These are phyloP conservation scores for Venturia effusa DNA, from an alignment of 2,329 filamentous ascomycete genomes.

Conservation along the genomic window DNA sequence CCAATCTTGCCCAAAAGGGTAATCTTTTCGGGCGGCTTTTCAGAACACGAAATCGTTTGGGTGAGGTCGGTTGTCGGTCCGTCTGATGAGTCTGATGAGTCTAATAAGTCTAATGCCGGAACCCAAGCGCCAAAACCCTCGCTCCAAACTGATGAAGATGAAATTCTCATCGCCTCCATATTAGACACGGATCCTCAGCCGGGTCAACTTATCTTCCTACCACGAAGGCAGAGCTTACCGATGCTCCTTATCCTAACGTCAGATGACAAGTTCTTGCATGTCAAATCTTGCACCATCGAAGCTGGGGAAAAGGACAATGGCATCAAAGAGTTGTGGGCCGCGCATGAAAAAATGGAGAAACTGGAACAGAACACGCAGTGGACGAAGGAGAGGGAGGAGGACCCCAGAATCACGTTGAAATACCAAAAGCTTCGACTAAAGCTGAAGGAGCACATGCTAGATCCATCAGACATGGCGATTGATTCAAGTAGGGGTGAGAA, in stretches of 20 bases:
- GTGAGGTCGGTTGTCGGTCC: neutral
- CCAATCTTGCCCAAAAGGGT: neutral
- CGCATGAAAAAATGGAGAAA: neutral
- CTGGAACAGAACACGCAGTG: neutral
- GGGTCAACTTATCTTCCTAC: neutral
- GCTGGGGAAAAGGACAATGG: neutral
- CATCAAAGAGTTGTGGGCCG: neutral
- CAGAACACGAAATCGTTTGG: neutral
- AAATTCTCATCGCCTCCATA: neutral
- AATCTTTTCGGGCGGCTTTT: neutral
- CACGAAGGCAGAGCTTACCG: neutral
- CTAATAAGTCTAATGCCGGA: too few relatives aligned
- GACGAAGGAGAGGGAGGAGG: neutral
- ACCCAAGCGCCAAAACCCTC: neutral
- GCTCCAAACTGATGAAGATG: neutral
- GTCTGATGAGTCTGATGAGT: neutral
- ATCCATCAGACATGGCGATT: too few relatives aligned
- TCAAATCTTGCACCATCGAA: neutral
- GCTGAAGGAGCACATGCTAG: too few relatives aligned
- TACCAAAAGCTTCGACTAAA: too few relatives aligned
- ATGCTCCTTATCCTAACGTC: neutral
- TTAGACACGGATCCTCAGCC: neutral
- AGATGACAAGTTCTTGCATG: neutral
- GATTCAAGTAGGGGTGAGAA: too few relatives aligned
- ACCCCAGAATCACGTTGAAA: too few relatives aligned